phyloP scores from a whole-genome alignment of 305 asterid species.

The Fraxinus nigra region DNA sequence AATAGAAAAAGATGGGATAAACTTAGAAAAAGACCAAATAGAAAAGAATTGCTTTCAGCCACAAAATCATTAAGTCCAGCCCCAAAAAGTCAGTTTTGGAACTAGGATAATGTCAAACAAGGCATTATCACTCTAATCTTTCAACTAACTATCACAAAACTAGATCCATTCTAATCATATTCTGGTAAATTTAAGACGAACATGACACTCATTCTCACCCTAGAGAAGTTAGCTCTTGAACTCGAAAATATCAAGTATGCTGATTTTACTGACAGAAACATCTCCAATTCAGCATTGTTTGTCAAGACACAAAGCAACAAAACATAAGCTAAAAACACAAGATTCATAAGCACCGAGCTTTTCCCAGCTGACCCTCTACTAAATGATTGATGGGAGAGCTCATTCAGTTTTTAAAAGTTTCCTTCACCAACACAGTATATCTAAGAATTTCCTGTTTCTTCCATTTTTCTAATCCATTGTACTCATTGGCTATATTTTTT shows the following conservation, averaged over 20 bases:
- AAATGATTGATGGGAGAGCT: neutral
- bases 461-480: neutral
- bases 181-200: neutral
- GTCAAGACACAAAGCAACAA: neutral
- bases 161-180: neutral
- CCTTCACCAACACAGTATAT: neutral
- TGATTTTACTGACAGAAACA: neutral
- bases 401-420: neutral
- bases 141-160: neutral
- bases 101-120: neutral
- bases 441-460: neutral
- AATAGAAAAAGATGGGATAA: too few species aligned
- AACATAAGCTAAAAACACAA: neutral
- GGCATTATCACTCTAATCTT: neutral
- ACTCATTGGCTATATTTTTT: neutral
- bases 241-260: neutral
- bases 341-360: neutral
- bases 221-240: neutral
- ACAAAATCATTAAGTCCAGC: neutral
- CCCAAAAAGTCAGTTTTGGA: neutral
- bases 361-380: neutral
- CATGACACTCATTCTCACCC: neutral
- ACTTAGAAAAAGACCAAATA: too few species aligned
- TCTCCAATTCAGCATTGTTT: neutral
- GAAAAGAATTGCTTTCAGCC: too few species aligned